These are phyloP conservation scores for Suhomyces tanzawaensis DNA, from an alignment of 805 yeast genomes.

Conservation along the genomic window DNA sequence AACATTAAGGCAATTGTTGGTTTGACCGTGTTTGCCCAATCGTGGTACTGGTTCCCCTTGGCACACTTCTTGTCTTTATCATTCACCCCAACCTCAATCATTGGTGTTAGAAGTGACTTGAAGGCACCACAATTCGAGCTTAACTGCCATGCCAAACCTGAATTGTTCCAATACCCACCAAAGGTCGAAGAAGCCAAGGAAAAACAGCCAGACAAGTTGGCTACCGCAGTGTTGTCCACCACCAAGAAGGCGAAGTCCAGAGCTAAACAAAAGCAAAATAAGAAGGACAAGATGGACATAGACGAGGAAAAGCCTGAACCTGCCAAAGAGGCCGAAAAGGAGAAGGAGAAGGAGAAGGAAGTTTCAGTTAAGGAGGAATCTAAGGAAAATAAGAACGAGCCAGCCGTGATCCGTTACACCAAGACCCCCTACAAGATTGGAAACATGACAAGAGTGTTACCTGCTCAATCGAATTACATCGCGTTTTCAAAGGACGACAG, in stretches of 20 bases:
- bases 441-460: conserved; percentile 86
- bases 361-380: conserved; percentile 23
- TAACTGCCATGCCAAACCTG: conserved; percentile 77
- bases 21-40: conserved; percentile 81
- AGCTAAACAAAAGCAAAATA: conserved; percentile 63
- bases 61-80: conserved; percentile 90
- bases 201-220: conserved; percentile 83
- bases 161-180: conserved; percentile 85
- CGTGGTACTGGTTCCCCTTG: conserved; percentile 98
- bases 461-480: conserved; percentile 80
- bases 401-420: conserved; percentile 50
- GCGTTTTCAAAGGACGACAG: conserved; percentile 68
- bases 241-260: conserved; percentile 93
- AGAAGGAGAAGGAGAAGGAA: conserved; percentile 15
- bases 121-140: conserved; percentile 82
- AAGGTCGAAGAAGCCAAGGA: conserved; percentile 75
- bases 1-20: conserved; percentile 93
- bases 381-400: conserved; percentile 26
- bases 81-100: conserved; percentile 86
- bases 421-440: conserved; percentile 66
- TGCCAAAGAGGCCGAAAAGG: conserved; percentile 13
- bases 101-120: conserved; percentile 78
- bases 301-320: conserved; percentile 25
- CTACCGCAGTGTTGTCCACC: conserved; percentile 91
- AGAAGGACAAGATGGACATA: conserved; percentile 46